Percentiles rank a stretch among this genome's conserved stretches.
phyloP scores from a whole-genome alignment of 2,329 filamentous ascomycete species.

The Orbilia javanica region DNA sequence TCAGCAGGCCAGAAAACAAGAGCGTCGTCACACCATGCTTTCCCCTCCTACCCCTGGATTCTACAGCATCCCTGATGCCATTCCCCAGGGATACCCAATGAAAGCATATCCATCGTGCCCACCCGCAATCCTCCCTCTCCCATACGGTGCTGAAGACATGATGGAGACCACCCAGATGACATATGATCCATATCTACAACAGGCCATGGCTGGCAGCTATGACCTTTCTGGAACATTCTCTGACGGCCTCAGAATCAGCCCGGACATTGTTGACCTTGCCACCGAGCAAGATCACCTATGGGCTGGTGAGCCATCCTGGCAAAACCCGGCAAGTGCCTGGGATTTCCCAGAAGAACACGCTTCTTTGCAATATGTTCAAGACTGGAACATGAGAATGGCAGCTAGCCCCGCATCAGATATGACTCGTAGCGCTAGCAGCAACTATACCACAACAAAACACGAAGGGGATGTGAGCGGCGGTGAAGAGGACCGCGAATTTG shows the following conservation, averaged over 20 bases:
- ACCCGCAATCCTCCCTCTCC: constrained; percentile 55
- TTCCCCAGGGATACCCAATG: constrained; percentile 57
- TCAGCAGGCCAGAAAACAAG: constrained; percentile 54
- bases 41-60: constrained; percentile 55
- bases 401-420: constrained; percentile 56
- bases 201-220: constrained; percentile 54
- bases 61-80: constrained; percentile 45
- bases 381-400: constrained; percentile 57
- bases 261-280: constrained; percentile 56
- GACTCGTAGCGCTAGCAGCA: constrained; percentile 57
- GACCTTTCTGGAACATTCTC: constrained; percentile 50
- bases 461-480: constrained; percentile 56
- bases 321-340: constrained; percentile 39
- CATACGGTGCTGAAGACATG: constrained; percentile 51
- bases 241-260: constrained; percentile 57
- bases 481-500: constrained; percentile 58
- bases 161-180: constrained; percentile 51
- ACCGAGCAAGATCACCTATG: constrained; percentile 57
- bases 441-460: constrained; percentile 49
- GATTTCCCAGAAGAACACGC: constrained; percentile 54
- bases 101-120: constrained; percentile 56
- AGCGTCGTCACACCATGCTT: constrained; percentile 56
- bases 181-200: constrained; percentile 55
- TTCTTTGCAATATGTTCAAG: constrained; percentile 56
- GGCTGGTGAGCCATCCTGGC: constrained; percentile 56